Base-by-base conservation (phyloP, 192 early-diverging fungal genomes). In the Umbelopsis sp. region DNA sequence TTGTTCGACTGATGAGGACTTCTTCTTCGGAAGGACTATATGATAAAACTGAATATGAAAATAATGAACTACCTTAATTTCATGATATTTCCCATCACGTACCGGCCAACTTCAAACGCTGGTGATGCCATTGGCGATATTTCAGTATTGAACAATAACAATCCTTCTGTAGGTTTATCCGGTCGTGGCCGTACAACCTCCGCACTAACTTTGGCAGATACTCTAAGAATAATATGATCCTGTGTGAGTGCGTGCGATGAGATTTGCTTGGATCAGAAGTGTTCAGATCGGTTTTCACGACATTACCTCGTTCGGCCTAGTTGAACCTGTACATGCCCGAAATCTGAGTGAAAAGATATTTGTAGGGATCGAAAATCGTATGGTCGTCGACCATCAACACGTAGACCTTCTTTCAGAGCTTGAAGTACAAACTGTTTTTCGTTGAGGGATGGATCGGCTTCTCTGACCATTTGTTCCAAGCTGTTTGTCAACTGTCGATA, bases 111-210 rank as follows among this genome's bases (percentile, higher is more conserved):
- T 38, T 97, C 95, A 65, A 93, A 88, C 10, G 80, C 78, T 2
- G 93, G 88, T 10, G 90, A 87, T 1, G 95, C 94, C 92, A 98
- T 91, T 41, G 89, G 92, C 21, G 93, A 93, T 34, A 97, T 82
- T 73, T 97, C 96, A 0, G 92, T 95, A 75, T 85, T 93, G 78
- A 99, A 95, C 50, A 83, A 73, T 25, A 99, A 78, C 4, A 91
- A 83, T 1, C 97, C 97, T 72, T 99, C 97, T 20, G 90, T 93
- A 2, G 96, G 92, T 25, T 85, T 93, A 79, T 91, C 95, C 7
- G 81, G 73, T 22, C 81, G 83, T 21, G 92, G 92, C 65, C 88
- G 86, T 25, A 84, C 82, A 10, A 94, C 88, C 72, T 92, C 87
- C 54, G 88, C 88, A 1, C 89, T 85, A 1, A 94, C 89, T 24